Evolutionary conservation across 306 rosid genomes (phyloP).

Genomic region (Vigna nakashimae): DNA sequence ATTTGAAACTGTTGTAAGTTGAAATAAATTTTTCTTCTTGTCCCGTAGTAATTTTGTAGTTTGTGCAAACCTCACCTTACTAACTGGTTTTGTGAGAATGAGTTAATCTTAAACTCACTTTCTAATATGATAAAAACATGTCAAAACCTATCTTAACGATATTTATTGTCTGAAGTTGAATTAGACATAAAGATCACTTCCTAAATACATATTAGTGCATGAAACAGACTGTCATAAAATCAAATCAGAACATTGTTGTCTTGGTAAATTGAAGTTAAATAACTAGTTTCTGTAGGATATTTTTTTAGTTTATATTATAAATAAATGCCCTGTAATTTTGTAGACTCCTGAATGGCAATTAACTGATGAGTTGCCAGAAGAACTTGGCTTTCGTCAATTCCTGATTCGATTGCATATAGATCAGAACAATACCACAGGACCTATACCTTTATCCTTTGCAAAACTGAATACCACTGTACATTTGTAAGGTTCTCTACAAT

Average conservation of each 20-base stretch:
- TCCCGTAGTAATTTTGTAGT: no score
- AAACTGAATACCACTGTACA: conserved; percentile 59
- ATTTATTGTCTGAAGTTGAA: no score
- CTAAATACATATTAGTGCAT: no score
- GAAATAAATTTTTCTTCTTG: no score
- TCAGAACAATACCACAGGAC: conserved; percentile 71
- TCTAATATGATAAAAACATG: no score
- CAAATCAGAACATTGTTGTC: background rate
- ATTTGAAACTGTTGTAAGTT: conserved; percentile 41
- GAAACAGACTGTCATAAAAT: no score
- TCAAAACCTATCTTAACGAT: no score
- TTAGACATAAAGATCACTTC: no score
- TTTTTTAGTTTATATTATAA: conserved; percentile 4
- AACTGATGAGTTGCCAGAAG: conserved; percentile 73
- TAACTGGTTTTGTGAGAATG: no score
- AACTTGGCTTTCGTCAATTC: conserved; percentile 73
- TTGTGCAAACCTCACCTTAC: no score
- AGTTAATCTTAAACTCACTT: no score
- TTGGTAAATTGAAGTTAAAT: conserved; percentile 19
- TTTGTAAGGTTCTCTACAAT: conserved; percentile 66
- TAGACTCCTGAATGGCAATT: conserved; percentile 84
- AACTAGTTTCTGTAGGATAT: background rate
- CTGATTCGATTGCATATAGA: conserved; percentile 76
- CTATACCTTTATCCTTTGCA: conserved; percentile 79
- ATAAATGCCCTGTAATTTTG: conserved; percentile 27